Evolutionary conservation across 208 protist species (phyloP).

Genomic region (Chromosphaera perkinsii): DNA sequence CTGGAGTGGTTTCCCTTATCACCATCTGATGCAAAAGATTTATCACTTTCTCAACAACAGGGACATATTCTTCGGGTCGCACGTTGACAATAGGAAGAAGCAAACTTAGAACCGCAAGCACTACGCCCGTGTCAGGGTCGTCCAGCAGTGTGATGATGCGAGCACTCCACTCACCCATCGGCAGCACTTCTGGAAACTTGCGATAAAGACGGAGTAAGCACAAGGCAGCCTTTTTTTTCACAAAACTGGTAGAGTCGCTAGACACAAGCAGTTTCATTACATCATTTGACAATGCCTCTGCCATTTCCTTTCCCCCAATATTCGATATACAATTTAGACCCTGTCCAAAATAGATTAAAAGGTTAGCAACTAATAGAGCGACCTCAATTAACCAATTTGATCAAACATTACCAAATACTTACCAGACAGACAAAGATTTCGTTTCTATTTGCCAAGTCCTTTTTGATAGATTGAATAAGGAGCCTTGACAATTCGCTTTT

Average conservation of each 20-base stretch:
- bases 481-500: conserved; percentile 91
- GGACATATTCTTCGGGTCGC: conserved; percentile 55
- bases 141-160: conserved; percentile 75
- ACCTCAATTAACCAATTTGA: not conserved
- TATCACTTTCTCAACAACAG: conserved; percentile 68
- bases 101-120: conserved; percentile 79
- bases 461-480: conserved; percentile 81
- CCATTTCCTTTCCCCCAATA: conserved; percentile 90
- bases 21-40: conserved; percentile 26
- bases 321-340: conserved; percentile 93
- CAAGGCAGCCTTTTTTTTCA: conserved; percentile 96
- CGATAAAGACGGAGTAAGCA: conserved; percentile 89
- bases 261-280: conserved; percentile 85
- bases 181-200: conserved; percentile 80
- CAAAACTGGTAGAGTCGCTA: conserved; percentile 61
- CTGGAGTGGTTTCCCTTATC: not conserved
- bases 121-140: conserved; percentile 73
- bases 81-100: conserved; percentile 75
- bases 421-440: conserved; percentile 54
- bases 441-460: conserved; percentile 42
- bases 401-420: not conserved
- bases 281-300: conserved; percentile 85
- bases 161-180: conserved; percentile 63
- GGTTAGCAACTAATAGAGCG: no score
- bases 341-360: conserved; percentile 80